Percentiles rank a stretch among this genome's conserved stretches.
Conservation (phyloP, 495 filamentous ascomycete species). For the Penicillium paradoxum region DNA sequence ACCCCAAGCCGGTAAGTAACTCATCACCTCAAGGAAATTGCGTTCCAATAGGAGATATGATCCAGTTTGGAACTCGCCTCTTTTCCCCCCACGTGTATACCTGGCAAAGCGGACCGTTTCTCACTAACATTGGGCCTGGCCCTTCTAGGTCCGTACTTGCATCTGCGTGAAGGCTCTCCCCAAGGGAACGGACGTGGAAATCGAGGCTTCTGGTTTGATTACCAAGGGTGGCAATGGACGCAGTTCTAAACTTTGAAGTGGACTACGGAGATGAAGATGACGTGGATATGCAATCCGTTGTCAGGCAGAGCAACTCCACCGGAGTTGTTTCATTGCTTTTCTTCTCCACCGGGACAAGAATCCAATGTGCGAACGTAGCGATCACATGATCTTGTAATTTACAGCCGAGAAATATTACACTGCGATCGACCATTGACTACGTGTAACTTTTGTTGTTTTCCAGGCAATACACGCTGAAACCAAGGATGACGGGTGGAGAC, state of each 20-base stretch:
- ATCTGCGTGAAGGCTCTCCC: constrained; percentile 64
- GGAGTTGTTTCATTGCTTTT: neutral
- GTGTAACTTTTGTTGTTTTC: neutral
- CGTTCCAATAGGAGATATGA: neutral
- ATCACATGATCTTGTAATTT: constrained; percentile 3
- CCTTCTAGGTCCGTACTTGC: constrained; percentile 51
- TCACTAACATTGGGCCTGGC: neutral
- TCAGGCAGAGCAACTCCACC: constrained; percentile 2
- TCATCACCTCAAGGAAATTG: neutral
- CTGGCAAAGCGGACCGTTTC: neutral
- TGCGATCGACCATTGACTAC: neutral
- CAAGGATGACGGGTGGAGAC: constrained; percentile 10
- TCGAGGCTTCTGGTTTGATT: constrained; percentile 50
- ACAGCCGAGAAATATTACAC: neutral
- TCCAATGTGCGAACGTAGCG: neutral
- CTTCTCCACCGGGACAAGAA: neutral
- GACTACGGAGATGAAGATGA: neutral
- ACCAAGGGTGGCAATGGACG: constrained; percentile 5
- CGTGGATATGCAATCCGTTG: neutral
- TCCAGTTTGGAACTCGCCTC: neutral
- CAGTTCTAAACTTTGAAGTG: constrained; percentile 11
- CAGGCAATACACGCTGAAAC: neutral
- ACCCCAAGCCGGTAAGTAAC: constrained; percentile 47
- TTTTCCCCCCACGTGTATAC: neutral
- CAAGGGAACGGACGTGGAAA: constrained; percentile 63